Base-by-base conservation (phyloP, 257 asterid genomes). In the Lycium ferocissimum region DNA sequence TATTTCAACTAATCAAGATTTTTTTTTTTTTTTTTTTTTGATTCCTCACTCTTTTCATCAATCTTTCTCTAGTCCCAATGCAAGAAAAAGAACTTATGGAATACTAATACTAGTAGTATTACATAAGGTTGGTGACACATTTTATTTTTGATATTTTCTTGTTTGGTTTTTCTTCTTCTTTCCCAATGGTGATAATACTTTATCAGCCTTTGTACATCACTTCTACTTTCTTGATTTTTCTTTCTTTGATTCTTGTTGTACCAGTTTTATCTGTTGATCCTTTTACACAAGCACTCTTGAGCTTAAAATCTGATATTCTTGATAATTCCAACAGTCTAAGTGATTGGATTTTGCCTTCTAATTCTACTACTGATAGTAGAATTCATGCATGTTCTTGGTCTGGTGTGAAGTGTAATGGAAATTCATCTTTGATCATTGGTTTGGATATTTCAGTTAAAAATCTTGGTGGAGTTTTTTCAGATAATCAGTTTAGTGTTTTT, bases 341-440 rank as follows among this genome's bases (percentile, higher is more conserved):
- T n/a, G 94, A 97, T 67, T 97, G 99, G 99, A 49, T 82, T 17
- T 63, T 89, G 73, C 91, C 94, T 33, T 11, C 92, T 56, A 65
- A 88, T 62, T 85, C 92, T 37, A 57, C 65, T 37, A 57, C 51
- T 43, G 79, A 65, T 3, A 88, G 61, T 84, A 87, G 63, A 84
- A 90, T 93, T 17, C 51, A 80, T 67, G 94, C 98, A 15, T 97
- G 99, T 88, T 93, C 95, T 53, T 97, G 99, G 99, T 84, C 89
- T 66, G 98, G 99, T 54, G 92, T 95, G 13, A 86, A 81, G 63
- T 97, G 99, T 88, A 86, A 82, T 80, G 69, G 78, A 0, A 93
- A 95, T 57, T 92, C 97, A 9, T 84, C 98, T 26, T 86, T 80
- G 84, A 80, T 97, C 80, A 84, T 89, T 54, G 85, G 92, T 51